Evolutionary conservation across 208 protist genomes (phyloP), one percentile per base, ranked within the genome.

Genomic region (Crithidia sp.): DNA sequence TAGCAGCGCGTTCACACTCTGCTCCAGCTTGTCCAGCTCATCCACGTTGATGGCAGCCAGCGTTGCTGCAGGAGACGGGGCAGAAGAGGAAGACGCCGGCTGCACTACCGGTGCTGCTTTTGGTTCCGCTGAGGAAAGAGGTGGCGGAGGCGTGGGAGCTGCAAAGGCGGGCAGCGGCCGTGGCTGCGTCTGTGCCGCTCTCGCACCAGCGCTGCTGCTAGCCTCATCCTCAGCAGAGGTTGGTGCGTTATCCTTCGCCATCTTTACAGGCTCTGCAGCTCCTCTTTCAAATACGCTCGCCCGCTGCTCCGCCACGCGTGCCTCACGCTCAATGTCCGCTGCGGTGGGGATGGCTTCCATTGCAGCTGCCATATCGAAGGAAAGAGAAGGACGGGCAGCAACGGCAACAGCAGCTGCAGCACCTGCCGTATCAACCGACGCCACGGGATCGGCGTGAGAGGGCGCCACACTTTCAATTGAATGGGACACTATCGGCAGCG

Each of bases 1-100:
- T 8, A 77, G 54, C 7, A 77, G 40, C 2, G 73, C 73, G 16
- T 77, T 54, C 39, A 77, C 36, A 50, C 65, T 77, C 57, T 77
- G 36, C 40, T 77, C 73, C 2, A 77, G 65, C 40, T 67, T 77
- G 73, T 71, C 73, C 7, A 77, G 59, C 36, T 77, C 73, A 16
- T 67, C 57, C 19, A 63, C 28, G 4, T 17, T 12, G 13, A 71
- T 71, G 17, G 66, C 63, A 2, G 40, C 45, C 4, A 77, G 50
- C 19, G 57, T 16, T n/a, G 37, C 7, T 5, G 40, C 9, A 5
- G 69, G 39, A 19, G 17, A 9, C 47, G 49, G 7, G 37, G 10
- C 37, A 7, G 49, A 2, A 4, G 16, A 2, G 16, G 50, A 37
- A 13, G 64, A 16, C 10, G 17, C 9, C 14, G 40, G 14, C 36